Evolutionary conservation across 192 early-diverging fungal species (phyloP).

Genomic region (Backusella westeae): DNA sequence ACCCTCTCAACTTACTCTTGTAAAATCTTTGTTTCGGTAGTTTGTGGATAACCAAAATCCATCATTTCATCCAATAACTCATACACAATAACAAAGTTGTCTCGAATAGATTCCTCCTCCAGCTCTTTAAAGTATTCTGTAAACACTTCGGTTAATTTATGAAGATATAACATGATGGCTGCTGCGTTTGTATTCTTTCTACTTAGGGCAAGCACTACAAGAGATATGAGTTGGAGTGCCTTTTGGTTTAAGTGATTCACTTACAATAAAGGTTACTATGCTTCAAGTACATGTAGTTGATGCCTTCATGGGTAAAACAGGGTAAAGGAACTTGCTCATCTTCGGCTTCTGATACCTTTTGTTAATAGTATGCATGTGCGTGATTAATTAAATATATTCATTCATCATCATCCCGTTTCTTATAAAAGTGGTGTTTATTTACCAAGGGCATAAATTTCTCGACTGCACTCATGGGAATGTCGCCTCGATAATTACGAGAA

Average conservation of each 20-base stretch:
- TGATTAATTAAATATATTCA: neutral
- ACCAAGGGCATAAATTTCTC: conserved; percentile 98
- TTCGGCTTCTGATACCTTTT: conserved; percentile 72
- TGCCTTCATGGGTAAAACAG: conserved; percentile 93
- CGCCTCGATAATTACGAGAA: conserved; percentile 95
- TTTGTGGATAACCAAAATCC: conserved; percentile 90
- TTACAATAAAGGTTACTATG: conserved; percentile 96
- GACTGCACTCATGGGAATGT: conserved; percentile 93
- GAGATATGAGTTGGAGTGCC: too few species aligned
- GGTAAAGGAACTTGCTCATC: conserved; percentile 89
- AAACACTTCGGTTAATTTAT: conserved; percentile 91
- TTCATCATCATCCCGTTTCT: neutral
- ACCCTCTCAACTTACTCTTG: conserved; percentile 52
- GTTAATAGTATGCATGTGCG: neutral
- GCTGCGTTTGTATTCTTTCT: conserved; percentile 98
- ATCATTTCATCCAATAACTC: conserved; percentile 92
- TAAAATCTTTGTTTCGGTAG: conserved; percentile 85
- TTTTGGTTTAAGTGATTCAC: neutral
- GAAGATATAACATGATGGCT: conserved; percentile 91
- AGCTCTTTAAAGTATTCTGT: conserved; percentile 91
- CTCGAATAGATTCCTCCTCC: conserved; percentile 87
- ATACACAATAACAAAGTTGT: conserved; percentile 92
- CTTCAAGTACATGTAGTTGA: conserved; percentile 91
- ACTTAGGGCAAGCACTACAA: conserved; percentile 82
- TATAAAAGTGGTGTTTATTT: neutral